phyloP scores from a whole-genome alignment of 805 yeast species.

The Kodamaea neixiangensis region DNA sequence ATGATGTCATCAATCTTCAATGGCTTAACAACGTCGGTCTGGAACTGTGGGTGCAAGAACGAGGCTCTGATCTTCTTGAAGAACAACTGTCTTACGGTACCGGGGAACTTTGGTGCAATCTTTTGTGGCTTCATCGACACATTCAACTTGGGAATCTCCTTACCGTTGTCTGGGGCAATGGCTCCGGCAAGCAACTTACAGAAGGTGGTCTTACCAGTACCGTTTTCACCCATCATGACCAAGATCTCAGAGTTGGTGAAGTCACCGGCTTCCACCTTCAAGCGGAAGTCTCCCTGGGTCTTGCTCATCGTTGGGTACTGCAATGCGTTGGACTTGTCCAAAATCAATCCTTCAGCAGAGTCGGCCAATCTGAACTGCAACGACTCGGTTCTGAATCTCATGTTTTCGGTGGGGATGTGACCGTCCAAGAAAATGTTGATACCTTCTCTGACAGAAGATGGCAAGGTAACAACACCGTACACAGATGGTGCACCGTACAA shows the following conservation, averaged over 20 bases:
- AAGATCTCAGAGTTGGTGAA: constrained; percentile 95
- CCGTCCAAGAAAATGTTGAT: constrained; percentile 98
- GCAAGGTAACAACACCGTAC: constrained; percentile 97
- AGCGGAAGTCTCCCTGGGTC: constrained; percentile 95
- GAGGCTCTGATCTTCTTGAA: constrained; percentile 94
- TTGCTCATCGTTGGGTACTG: constrained; percentile 79
- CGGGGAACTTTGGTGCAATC: constrained; percentile 97
- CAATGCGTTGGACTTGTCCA: constrained; percentile 79
- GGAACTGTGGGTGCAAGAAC: constrained; percentile 95
- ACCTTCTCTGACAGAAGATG: constrained; percentile 97
- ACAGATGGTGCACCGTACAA: constrained; percentile 98
- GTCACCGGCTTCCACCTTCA: constrained; percentile 80
- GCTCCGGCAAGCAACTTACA: constrained; percentile 95
- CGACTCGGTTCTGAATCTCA: constrained; percentile 95
- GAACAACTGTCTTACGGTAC: constrained; percentile 97
- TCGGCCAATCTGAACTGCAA: constrained; percentile 91
- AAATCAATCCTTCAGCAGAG: constrained; percentile 73
- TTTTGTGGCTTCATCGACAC: constrained; percentile 99
- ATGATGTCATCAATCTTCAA: constrained; percentile 89
- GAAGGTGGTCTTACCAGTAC: constrained; percentile 98
- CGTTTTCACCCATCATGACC: constrained; percentile 99
- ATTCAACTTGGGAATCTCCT: constrained; percentile 80
- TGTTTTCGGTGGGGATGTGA: constrained; percentile 93
- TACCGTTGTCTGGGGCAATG: constrained; percentile 79
- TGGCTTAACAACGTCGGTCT: constrained; percentile 97